Evolutionary conservation across 2,329 filamentous ascomycete species (phyloP), one percentile per base, ranked within the genome.

Genomic region (Pyrenochaeta sp.): DNA sequence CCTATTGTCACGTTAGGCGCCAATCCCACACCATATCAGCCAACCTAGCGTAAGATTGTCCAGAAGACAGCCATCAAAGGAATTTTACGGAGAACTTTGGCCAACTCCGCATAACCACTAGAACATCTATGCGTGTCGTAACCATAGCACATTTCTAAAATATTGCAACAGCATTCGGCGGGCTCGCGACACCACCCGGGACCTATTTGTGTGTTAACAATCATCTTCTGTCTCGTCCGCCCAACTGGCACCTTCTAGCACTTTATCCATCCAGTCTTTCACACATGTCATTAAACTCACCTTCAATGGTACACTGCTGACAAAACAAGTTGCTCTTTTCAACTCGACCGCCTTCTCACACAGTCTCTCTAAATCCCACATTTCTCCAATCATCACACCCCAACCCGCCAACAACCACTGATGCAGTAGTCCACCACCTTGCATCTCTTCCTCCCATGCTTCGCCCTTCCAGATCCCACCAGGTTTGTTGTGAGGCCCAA

Each of bases 231-330:
- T 36, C 14, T 29, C n/a, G n/a, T n/a, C n/a, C n/a, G n/a, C n/a
- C n/a, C n/a, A n/a, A n/a, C n/a, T n/a, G n/a, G n/a, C n/a, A n/a
- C n/a, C n/a, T n/a, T n/a, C n/a, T n/a, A n/a, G n/a, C n/a, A n/a
- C n/a, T n/a, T n/a, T n/a, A n/a, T n/a, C n/a, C n/a, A n/a, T n/a
- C n/a, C n/a, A n/a, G n/a, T n/a, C n/a, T n/a, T n/a, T 32, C n/a
- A 41, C 17, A 18, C n/a, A 43, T 7, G 41, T 40, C 21, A 17
- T 21, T 39, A n/a, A 29, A 57, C 63, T 51, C 51, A 74, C 72
- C 60, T 88, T 87, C 54, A 87, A 68, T 1, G 86, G 85, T 31
- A 79, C 79, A 59, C 85, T 87, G 0, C 82, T 85, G 5, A 89
- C 77, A 71, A 89, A 81, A 63, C 88, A 89, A 2, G 78, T 84